Percentiles rank a stretch among this genome's conserved stretches.
phyloP scores from a whole-genome alignment of 164 flowering plant species.

The Sedum album region DNA sequence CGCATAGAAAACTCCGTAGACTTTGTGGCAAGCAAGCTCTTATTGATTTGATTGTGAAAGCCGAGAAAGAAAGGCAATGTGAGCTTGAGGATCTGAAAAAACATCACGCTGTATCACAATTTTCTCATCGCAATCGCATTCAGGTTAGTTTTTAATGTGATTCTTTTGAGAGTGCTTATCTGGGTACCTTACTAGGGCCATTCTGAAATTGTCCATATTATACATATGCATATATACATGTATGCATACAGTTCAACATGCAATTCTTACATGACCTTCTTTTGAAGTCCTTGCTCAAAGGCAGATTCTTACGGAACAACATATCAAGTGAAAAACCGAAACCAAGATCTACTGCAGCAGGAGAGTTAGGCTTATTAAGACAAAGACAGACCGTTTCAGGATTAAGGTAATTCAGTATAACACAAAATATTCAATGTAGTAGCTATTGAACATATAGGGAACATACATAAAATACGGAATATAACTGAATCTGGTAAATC shows the following conservation, averaged over 20 bases:
- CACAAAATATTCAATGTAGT: not conserved
- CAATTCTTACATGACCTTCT: not conserved
- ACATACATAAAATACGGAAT: not conserved
- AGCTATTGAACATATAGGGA: not conserved
- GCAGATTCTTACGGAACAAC: slow-evolving; percentile 60
- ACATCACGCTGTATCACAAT: slow-evolving; percentile 65
- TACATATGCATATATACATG: too few species aligned
- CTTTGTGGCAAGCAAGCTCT: slow-evolving; percentile 86
- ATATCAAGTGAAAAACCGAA: slow-evolving; percentile 48
- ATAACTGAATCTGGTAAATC: too few species aligned
- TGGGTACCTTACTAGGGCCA: not conserved
- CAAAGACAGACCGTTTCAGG: slow-evolving; percentile 80
- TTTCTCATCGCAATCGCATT: slow-evolving; percentile 88
- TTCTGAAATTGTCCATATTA: not conserved
- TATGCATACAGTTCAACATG: not conserved
- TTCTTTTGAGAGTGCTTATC: not conserved
- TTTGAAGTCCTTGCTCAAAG: slow-evolving; percentile 66
- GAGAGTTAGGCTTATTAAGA: slow-evolving; percentile 75
- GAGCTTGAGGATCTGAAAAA: slow-evolving; percentile 67
- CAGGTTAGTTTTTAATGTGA: slow-evolving; percentile 48
- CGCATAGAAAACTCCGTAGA: slow-evolving; percentile 47
- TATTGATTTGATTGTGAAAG: slow-evolving; percentile 68
- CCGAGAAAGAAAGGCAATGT: slow-evolving; percentile 61
- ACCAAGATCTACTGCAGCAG: slow-evolving; percentile 55
- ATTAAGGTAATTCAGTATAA: slow-evolving; percentile 59